Evolutionary conservation across 192 early-diverging fungal genomes (phyloP), one percentile per base, ranked within the genome.

Genomic region (Linnemannia zychae): DNA sequence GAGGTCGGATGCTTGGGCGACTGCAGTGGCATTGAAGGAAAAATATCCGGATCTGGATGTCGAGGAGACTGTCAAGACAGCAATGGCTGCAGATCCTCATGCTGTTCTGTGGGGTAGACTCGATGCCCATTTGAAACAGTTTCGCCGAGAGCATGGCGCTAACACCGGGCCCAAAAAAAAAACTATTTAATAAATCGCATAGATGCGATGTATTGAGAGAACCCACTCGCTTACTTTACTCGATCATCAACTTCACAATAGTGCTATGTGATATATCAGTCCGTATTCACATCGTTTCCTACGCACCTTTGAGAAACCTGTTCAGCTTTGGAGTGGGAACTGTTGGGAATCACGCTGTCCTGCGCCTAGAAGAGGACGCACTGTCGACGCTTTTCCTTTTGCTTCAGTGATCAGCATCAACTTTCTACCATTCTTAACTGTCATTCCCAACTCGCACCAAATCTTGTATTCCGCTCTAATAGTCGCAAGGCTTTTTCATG

Each of bases 271-370:
- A 5, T 6, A 5, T 24, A 60, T 18, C 57, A 5, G 24, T 28
- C 66, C 66, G 7, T 33, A 7, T 6, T 67, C 66, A 16, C 31
- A 31, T 1, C 34, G 20, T 38, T 75, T 66, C 63, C 74, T 75
- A 75, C 74, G 28, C 63, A 65, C 74, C 63, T 67, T 48, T 75
- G 63, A 75, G 74, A 65, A 66, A 63, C 74, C 48, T 75, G 74
- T 75, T 75, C 74, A 75, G 63, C 60, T 75, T 63, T 75, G 74
- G 63, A 44, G 74, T 75, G 57, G 63, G 46, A 66, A 66, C 40
- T 36, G 72, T 74, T 22, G 1, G 72, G 22, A 74, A 60, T 34
- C 44, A 63, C 74, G 60, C 65, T 46, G 67, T 76, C 46, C 65
- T 50, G 47, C 65, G 63, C 74, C 40, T 65, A 48, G 20, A 66